phyloP scores from a whole-genome alignment of 2,329 filamentous ascomycete species.

The Phyllosticta paracitricarpa region DNA sequence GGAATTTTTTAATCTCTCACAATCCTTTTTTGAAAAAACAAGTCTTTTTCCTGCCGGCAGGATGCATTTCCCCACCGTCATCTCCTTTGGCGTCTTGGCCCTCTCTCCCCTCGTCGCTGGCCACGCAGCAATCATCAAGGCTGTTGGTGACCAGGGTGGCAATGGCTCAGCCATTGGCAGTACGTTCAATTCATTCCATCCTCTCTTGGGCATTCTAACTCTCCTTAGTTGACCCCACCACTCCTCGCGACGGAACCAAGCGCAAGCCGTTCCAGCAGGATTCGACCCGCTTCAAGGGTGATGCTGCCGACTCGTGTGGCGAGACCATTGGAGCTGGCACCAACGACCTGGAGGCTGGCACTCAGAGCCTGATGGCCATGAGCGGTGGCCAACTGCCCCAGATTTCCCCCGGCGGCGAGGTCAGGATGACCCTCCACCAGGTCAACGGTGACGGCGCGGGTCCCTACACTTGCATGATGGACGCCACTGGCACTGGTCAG shows the following conservation, averaged over 20 bases:
- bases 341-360: constrained; percentile 50
- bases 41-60: constrained; percentile 14
- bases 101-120: constrained; percentile 47
- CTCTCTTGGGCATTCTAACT: constrained; percentile 3
- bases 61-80: constrained; percentile 33
- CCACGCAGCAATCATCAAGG: constrained; percentile 51
- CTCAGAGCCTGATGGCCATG: constrained; percentile 46
- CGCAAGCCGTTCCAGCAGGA: constrained; percentile 56
- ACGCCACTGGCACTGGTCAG: constrained; percentile 47
- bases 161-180: constrained; percentile 40
- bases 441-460: constrained; percentile 59
- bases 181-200: constrained; percentile 15
- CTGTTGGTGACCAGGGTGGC: constrained; percentile 49
- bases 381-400: constrained; percentile 50
- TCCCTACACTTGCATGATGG: constrained; percentile 56
- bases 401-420: constrained; percentile 45
- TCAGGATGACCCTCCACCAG: constrained; percentile 57
- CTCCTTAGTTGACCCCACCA: constrained; percentile 38
- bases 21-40: neutral
- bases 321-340: constrained; percentile 47
- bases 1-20: neutral
- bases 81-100: constrained; percentile 42
- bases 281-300: constrained; percentile 51
- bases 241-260: constrained; percentile 51
- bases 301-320: constrained; percentile 43